Evolutionary conservation across 2,329 filamentous ascomycete genomes (phyloP).

Genomic region (Fusarium sororula): DNA sequence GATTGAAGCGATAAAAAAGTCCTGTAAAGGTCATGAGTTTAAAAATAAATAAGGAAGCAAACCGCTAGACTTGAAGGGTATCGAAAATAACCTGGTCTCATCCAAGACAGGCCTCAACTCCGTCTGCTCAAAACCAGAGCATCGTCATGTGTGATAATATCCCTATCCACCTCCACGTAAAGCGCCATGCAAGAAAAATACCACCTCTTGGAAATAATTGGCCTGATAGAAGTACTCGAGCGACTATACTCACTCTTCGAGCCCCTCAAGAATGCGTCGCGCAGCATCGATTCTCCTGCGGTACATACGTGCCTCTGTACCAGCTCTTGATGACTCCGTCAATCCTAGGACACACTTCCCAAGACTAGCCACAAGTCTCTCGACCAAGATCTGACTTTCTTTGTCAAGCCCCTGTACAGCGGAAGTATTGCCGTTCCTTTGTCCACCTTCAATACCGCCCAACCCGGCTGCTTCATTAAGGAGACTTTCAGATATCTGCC

Average conservation of each 20-base stretch:
- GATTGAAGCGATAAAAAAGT: neutral
- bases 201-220: constrained; percentile 1
- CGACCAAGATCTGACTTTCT: constrained; percentile 69
- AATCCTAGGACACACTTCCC: constrained; percentile 69
- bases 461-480: constrained; percentile 58
- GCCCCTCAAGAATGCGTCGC: constrained; percentile 75
- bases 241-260: constrained; percentile 55
- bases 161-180: constrained; percentile 12
- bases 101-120: constrained; percentile 38
- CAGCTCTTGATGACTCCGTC: constrained; percentile 62
- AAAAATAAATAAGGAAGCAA: constrained; percentile 9
- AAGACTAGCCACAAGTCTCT: constrained; percentile 67
- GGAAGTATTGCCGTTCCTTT: constrained; percentile 43
- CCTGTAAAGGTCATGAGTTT: neutral
- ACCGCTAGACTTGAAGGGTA: constrained; percentile 41
- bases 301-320: constrained; percentile 70
- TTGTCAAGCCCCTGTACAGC: constrained; percentile 58
- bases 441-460: constrained; percentile 47
- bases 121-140: constrained; percentile 37
- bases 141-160: constrained; percentile 20
- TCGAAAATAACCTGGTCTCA: constrained; percentile 41
- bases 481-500: constrained; percentile 58
- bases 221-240: neutral
- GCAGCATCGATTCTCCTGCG: constrained; percentile 79
- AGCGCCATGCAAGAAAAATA: constrained; percentile 28